Percentiles rank a stretch among this genome's conserved stretches.
phyloP scores from a whole-genome alignment of 2,329 filamentous ascomycete genomes.

The Aureobasidium sp. region DNA sequence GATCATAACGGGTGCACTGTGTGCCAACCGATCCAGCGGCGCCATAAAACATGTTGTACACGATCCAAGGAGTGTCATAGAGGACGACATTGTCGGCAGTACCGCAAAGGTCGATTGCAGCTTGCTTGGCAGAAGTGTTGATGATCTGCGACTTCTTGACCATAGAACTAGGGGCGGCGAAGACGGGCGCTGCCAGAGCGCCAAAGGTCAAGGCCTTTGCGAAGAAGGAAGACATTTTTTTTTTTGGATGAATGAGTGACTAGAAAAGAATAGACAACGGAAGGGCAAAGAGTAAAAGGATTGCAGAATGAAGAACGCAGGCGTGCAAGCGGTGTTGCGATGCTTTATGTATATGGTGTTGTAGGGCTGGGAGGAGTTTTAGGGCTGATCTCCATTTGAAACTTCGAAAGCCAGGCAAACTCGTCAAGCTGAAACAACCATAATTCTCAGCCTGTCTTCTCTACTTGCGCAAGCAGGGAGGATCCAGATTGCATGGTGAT shows the following conservation, averaged over 20 bases:
- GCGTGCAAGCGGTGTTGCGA: background rate
- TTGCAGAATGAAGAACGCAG: background rate
- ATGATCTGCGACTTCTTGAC: slow-evolving; percentile 2
- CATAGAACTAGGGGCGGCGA: background rate
- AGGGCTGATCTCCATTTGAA: background rate
- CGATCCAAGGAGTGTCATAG: slow-evolving; percentile 35
- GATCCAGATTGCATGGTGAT: too few relatives aligned
- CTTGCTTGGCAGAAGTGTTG: slow-evolving; percentile 4
- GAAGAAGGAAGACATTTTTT: slow-evolving; percentile 1
- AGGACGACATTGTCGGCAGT: slow-evolving; percentile 25
- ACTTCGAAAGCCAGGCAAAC: background rate
- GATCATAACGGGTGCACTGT: slow-evolving; percentile 33
- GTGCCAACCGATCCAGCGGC: slow-evolving; percentile 31
- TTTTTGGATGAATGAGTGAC: background rate
- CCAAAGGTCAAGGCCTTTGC: background rate
- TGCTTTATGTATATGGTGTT: background rate
- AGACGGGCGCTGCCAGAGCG: slow-evolving; percentile 5
- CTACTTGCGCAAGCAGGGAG: too few relatives aligned
- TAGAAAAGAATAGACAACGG: background rate
- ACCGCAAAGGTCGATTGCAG: slow-evolving; percentile 8
- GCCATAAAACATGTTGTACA: slow-evolving; percentile 40
- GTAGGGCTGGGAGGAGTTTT: background rate
- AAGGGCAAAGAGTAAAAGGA: background rate
- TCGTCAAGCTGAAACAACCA: background rate
- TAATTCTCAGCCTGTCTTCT: background rate